Percentiles rank a stretch among this genome's conserved stretches.
Evolutionary conservation across 768 basidiomycete genomes (phyloP).

Genomic region (Suillus occidentalis): DNA sequence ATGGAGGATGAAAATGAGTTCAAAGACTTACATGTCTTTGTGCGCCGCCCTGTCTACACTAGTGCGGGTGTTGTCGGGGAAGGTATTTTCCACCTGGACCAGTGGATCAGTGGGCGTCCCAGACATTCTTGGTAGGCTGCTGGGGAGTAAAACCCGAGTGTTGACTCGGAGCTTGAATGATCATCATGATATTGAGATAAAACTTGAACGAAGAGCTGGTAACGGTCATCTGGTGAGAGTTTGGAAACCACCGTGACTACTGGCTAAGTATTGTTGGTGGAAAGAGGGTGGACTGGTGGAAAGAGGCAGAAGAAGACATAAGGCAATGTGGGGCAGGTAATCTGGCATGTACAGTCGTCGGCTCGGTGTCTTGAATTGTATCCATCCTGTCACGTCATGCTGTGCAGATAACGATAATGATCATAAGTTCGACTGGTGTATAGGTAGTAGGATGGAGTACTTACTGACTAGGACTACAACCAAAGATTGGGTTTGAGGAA

Average conservation of each 20-base stretch:
- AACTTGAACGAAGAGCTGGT: conserved; percentile 45
- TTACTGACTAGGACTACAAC: conserved; percentile 13
- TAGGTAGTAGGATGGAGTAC: conserved; percentile 12
- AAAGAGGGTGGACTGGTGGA: too few species aligned
- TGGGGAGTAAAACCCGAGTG: conserved; percentile 37
- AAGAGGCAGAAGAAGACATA: conserved; percentile 4
- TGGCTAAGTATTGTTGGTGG: neutral
- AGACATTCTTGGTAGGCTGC: conserved; percentile 43
- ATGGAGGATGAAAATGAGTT: neutral
- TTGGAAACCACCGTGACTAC: conserved; percentile 2
- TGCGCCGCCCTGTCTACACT: neutral
- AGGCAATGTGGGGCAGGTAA: neutral
- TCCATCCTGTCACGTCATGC: too few species aligned
- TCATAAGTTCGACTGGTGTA: too few species aligned
- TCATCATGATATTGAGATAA: conserved; percentile 18
- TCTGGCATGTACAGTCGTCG: too few species aligned
- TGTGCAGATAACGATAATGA: too few species aligned
- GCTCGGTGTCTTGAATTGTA: too few species aligned
- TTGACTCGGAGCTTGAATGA: too few species aligned
- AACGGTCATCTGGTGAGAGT: conserved; percentile 46
- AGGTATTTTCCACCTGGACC: neutral
- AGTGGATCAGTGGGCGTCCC: conserved; percentile 18
- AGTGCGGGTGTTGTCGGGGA: conserved; percentile 6
- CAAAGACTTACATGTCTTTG: neutral
- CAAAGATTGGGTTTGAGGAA: too few species aligned